Conservation (phyloP, 306 rosid species). For the Vachellia collinsii region DNA sequence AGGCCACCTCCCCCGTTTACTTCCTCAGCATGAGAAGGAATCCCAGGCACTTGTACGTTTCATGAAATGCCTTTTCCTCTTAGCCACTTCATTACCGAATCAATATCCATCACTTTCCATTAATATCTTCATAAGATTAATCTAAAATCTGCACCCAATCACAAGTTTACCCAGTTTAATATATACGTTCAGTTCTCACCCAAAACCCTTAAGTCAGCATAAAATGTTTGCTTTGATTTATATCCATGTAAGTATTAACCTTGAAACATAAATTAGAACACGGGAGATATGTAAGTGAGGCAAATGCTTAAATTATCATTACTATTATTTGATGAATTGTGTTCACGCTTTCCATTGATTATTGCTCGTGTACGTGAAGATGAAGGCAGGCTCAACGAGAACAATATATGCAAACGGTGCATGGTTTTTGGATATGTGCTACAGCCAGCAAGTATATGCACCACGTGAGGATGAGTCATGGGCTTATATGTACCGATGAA, state of each 20-base stretch:
- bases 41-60: not conserved
- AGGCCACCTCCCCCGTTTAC: conserved; percentile 45
- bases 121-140: not conserved
- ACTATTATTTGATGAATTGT: not conserved
- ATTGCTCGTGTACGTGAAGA: not conserved
- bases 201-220: not conserved
- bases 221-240: not conserved
- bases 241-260: not conserved
- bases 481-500: not conserved
- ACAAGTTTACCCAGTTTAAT: too few relatives aligned
- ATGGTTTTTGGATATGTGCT: not conserved
- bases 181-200: not conserved
- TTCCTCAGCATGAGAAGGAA: conserved; percentile 34
- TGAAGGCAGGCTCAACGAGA: not conserved
- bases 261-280: not conserved
- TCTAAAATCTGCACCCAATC: too few relatives aligned
- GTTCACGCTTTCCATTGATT: not conserved
- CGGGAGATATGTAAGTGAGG: not conserved
- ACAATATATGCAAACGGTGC: not conserved
- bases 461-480: not conserved
- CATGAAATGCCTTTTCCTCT: not conserved
- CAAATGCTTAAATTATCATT: not conserved
- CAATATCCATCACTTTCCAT: not conserved
- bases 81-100: not conserved
- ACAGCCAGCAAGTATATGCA: not conserved